phyloP scores from a whole-genome alignment of 805 yeast genomes.

The Hanseniaspora mollemarum region DNA sequence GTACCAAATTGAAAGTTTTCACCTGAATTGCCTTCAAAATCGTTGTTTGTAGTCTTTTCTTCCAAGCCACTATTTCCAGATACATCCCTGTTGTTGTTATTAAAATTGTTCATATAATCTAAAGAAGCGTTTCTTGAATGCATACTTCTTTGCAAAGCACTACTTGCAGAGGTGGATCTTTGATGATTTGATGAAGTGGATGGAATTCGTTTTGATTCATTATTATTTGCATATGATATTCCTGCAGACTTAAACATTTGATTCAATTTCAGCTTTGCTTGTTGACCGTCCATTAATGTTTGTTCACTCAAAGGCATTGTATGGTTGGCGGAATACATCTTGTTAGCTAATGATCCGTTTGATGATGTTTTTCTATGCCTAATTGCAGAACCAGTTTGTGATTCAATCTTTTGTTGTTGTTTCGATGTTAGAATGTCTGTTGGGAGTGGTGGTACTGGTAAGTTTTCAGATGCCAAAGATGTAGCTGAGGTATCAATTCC shows the following conservation, averaged over 20 bases:
- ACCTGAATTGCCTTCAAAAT: not conserved
- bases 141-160: constrained; percentile 12
- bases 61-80: not conserved
- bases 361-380: not conserved
- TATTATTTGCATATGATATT: not conserved
- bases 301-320: constrained; percentile 15
- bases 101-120: constrained; percentile 10
- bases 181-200: not conserved
- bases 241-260: constrained; percentile 7
- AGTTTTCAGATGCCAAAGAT: not conserved
- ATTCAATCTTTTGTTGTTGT: constrained; percentile 2
- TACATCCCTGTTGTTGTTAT: not conserved
- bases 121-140: constrained; percentile 13
- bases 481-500: not conserved
- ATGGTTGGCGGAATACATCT: constrained; percentile 11
- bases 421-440: not conserved
- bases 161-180: constrained; percentile 7
- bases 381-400: not conserved
- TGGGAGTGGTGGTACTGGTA: not conserved
- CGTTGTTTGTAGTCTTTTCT: not conserved
- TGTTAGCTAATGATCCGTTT: not conserved
- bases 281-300: constrained; percentile 15
- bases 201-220: constrained; percentile 8
- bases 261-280: constrained; percentile 10
- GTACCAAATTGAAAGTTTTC: constrained; percentile 17